These are phyloP conservation scores for Talaromyces proteolyticus DNA, from an alignment of 495 filamentous ascomycete species.

Conservation along the genomic window DNA sequence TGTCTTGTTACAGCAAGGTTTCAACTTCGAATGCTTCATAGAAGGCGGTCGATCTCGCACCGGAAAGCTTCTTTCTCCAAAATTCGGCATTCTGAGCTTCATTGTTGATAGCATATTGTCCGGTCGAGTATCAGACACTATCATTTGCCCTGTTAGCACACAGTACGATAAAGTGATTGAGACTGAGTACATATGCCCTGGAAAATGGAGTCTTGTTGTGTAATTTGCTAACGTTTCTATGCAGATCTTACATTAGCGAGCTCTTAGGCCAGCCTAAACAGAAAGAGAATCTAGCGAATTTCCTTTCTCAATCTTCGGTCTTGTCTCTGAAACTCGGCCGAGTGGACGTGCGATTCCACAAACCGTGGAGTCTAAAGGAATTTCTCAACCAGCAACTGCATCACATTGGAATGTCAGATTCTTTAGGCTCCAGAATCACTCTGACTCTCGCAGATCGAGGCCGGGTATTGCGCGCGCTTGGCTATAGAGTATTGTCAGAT, in stretches of 20 bases:
- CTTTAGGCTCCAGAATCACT: conserved; percentile 27
- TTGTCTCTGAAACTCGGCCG: conserved; percentile 82
- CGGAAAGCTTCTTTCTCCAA: conserved; percentile 87
- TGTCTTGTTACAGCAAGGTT: conserved; percentile 80
- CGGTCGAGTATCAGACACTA: conserved; percentile 82
- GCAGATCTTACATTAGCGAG: conserved; percentile 81
- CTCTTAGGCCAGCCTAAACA: conserved; percentile 89
- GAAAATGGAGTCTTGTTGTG: background rate
- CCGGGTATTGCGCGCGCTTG: conserved; percentile 72
- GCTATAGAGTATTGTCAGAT: conserved; percentile 85
- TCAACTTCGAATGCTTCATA: conserved; percentile 95
- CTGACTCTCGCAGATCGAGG: conserved; percentile 44
- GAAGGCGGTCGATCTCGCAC: conserved; percentile 90
- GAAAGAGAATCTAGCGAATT: conserved; percentile 86
- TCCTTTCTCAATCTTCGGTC: conserved; percentile 82
- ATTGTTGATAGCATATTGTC: conserved; percentile 84
- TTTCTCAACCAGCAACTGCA: conserved; percentile 73
- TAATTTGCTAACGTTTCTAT: conserved; percentile 9
- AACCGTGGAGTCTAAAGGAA: conserved; percentile 82
- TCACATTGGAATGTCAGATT: conserved; percentile 27
- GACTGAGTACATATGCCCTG: conserved; percentile 56
- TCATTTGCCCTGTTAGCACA: conserved; percentile 90
- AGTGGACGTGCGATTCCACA: conserved; percentile 92
- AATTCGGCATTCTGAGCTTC: conserved; percentile 94
- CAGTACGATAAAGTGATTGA: conserved; percentile 99